phyloP scores from a whole-genome alignment of 192 early-diverging fungal species.

The Entomortierella chlamydospora region DNA sequence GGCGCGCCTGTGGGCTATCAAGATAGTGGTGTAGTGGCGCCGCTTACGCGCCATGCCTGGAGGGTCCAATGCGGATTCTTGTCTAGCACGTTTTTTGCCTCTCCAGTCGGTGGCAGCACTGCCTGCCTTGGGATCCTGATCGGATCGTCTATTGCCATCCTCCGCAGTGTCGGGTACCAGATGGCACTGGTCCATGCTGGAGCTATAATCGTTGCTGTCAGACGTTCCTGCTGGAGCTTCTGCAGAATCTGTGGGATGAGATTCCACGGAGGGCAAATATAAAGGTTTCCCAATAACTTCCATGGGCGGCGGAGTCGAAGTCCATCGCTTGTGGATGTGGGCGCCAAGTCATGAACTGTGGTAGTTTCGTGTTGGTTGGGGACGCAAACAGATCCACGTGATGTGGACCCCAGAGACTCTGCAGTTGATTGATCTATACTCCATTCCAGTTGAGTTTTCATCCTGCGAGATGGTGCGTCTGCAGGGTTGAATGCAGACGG shows the following conservation, averaged over 20 bases:
- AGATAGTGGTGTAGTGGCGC: not conserved
- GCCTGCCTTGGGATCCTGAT: not conserved
- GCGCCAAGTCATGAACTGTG: conserved; percentile 21
- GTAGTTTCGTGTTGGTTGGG: not conserved
- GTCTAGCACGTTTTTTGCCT: not conserved
- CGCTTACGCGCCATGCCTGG: conserved; percentile 2
- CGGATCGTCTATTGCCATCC: not conserved
- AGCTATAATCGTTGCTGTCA: conserved; percentile 4
- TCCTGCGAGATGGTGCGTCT: conserved; percentile 25
- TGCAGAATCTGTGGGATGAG: conserved; percentile 6
- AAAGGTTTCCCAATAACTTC: not conserved
- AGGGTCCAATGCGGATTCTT: not conserved
- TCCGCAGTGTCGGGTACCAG: conserved; percentile 9
- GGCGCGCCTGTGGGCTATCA: not conserved
- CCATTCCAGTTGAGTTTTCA: conserved; percentile 33
- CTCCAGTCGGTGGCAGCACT: conserved; percentile 7
- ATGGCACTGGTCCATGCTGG: conserved; percentile 18
- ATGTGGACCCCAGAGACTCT: conserved; percentile 6
- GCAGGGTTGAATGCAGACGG: conserved; percentile 40
- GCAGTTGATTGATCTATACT: conserved; percentile 8
- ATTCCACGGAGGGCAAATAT: conserved; percentile 30
- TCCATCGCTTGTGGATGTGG: not conserved
- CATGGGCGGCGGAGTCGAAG: conserved; percentile 11
- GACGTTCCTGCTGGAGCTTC: not conserved
- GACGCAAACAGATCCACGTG: conserved; percentile 26